A percentile compares a stretch with the other conserved stretches of the same genome.
phyloP scores from a whole-genome alignment of 2,329 filamentous ascomycete genomes.

The Nigrospora osmanthi region DNA sequence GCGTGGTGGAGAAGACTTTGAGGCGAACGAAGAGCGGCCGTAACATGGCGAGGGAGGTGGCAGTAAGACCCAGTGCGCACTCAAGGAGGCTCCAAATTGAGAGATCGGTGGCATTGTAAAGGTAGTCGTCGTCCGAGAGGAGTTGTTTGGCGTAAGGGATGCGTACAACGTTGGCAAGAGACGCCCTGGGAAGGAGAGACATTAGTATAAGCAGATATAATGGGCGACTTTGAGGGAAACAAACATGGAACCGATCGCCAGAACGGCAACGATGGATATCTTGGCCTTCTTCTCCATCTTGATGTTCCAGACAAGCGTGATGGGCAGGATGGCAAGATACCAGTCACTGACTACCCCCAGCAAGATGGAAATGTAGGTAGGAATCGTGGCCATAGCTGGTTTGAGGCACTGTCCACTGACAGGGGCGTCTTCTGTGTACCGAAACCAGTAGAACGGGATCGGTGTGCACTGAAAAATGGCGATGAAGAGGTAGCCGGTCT shows the following conservation, averaged over 20 bases:
- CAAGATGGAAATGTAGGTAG: constrained; percentile 4
- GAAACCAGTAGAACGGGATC: constrained; percentile 5
- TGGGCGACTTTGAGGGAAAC: neutral
- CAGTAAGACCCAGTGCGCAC: constrained; percentile 1
- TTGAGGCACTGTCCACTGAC: constrained; percentile 1
- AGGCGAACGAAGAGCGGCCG: constrained; percentile 3
- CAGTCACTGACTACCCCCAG: constrained; percentile 4
- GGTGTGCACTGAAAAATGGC: constrained; percentile 5
- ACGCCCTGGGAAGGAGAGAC: neutral
- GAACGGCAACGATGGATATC: constrained; percentile 2
- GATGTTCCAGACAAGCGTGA: constrained; percentile 3
- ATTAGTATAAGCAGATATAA: neutral
- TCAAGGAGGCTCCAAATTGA: constrained; percentile 6
- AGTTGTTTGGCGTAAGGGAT: constrained; percentile 4
- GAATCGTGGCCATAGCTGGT: constrained; percentile 2
- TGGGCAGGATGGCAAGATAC: constrained; percentile 4
- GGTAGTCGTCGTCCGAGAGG: constrained; percentile 3
- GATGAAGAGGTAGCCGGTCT: constrained; percentile 3
- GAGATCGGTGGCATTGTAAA: constrained; percentile 5
- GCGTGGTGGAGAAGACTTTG: neutral
- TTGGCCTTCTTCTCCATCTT: constrained; percentile 5
- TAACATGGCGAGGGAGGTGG: constrained; percentile 3
- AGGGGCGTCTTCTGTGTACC: constrained; percentile 1
- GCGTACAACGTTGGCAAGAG: constrained; percentile 5
- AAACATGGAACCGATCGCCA: constrained; percentile 5